Percentiles rank a stretch among this genome's conserved stretches.
Conservation (phyloP, 1,139 yeast genomes). For the Yamadazyma atmosphaerica region DNA sequence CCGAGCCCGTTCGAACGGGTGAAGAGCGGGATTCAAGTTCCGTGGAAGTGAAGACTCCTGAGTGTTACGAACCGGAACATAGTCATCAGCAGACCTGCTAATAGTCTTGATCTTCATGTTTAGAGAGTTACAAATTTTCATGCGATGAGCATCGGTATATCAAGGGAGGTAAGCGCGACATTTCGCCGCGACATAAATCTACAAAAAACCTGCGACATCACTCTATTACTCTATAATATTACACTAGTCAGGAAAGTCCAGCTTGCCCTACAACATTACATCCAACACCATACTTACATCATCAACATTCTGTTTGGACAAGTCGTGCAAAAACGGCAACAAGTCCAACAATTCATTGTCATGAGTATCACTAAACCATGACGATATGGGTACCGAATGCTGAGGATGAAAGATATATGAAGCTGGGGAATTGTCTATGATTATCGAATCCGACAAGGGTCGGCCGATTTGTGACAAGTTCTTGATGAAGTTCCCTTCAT, state of each 20-base stretch:
- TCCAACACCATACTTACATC: conserved; percentile 86
- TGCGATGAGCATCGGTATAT: conserved; percentile 1
- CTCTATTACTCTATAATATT: conserved; percentile 1
- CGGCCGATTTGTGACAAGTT: conserved; percentile 92
- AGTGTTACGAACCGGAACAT: conserved; percentile 87
- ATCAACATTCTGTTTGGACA: conserved; percentile 65
- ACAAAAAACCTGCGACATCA: no score
- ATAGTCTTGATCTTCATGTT: conserved; percentile 54
- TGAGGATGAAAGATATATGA: conserved; percentile 96
- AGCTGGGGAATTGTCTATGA: conserved; percentile 96
- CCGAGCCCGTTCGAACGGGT: conserved; percentile 95
- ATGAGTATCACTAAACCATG: conserved; percentile 98
- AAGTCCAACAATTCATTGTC: conserved; percentile 93
- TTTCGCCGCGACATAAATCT: no score
- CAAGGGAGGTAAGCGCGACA: no score
- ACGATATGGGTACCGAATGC: conserved; percentile 96
- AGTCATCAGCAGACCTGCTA: conserved; percentile 84
- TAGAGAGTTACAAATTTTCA: neutral
- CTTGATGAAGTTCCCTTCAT: conserved; percentile 91
- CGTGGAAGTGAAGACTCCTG: conserved; percentile 88
- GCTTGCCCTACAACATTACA: conserved; percentile 36
- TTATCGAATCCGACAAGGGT: conserved; percentile 80
- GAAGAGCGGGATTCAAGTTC: conserved; percentile 90
- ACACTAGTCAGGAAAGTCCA: conserved; percentile 11
- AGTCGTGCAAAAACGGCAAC: conserved; percentile 86